These are phyloP conservation scores for Diplodia scrobiculata DNA, from an alignment of 2,329 filamentous ascomycete species.

Conservation along the genomic window DNA sequence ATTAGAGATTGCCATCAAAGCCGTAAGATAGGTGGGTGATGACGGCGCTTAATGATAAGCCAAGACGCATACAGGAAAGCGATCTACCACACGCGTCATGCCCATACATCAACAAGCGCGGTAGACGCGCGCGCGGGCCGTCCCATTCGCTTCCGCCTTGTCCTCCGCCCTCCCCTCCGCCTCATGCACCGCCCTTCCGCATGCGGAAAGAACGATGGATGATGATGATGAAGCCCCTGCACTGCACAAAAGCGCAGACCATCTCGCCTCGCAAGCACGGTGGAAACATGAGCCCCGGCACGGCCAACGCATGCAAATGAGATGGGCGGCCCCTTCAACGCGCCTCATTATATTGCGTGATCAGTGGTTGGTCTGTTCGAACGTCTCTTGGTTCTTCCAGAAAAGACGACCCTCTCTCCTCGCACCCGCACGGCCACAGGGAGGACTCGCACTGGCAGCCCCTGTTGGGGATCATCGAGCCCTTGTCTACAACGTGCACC, in stretches of 20 bases:
- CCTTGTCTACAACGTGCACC: neutral
- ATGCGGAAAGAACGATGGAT: neutral
- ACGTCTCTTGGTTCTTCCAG: neutral
- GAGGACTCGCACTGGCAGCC: neutral
- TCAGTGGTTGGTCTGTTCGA: neutral
- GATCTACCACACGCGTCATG: neutral
- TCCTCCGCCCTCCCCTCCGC: neutral
- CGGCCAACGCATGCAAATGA: neutral
- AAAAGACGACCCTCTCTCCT: neutral
- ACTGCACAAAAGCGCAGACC: neutral
- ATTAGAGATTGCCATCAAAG: too few species aligned
- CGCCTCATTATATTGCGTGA: neutral
- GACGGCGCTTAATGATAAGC: neutral
- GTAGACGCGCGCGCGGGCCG: constrained; percentile 13
- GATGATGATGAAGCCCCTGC: neutral
- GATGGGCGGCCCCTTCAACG: neutral
- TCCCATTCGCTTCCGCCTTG: neutral
- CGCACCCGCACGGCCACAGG: neutral
- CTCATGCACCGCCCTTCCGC: constrained; percentile 5
- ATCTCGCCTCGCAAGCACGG: constrained; percentile 6
- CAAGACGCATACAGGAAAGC: neutral
- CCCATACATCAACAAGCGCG: neutral
- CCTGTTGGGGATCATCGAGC: neutral
- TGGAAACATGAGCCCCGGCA: neutral
- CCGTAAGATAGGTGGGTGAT: neutral